Base-by-base conservation (phyloP, 73 alveolate species). In the Strombidium stylifer region DNA sequence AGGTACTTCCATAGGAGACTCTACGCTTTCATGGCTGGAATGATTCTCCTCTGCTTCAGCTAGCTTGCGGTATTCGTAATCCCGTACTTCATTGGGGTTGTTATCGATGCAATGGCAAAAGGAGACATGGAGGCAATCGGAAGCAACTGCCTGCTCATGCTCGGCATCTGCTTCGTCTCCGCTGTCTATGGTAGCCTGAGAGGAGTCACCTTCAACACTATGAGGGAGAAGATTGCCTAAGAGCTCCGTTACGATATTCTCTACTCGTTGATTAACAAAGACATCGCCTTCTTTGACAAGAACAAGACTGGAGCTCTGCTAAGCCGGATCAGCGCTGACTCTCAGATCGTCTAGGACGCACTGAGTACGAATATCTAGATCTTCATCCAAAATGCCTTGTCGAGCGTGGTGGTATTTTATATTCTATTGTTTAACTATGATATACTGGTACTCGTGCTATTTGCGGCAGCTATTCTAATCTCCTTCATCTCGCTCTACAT, bases 251-350 rank as follows among this genome's bases (percentile, higher is more conserved):
- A 46, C 24, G 84, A 71, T 45, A 8, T 71, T 11, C 57, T 42
- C 45, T 20, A 21, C 18, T 6, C 54, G 1, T 25, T 71, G 2
- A 12, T 73, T 25, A 50, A 54, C 21, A 73, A 73, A 73, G 86
- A 73, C 44, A 64, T 53, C 18, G 62, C 44, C 14, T 73, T 73
- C 52, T 73, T 59, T 25, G 86, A 73, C 62, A 30, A 47, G 11
- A 27, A 25, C 18, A 73, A 73, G 27, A 73, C 86, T 16, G 86
- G 86, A 20, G 86, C 58, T 47, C 27, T 73, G 2, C 30, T 62
- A 44, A 64, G 72, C 32, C 53, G 86, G 26, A 30, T 73, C 1
- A 57, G 52, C 12, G 44, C 78, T 2, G 86, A 73, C 41, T 39
- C 62, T 21, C 39, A 60, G n/a, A 62, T 59, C 16, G 59, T 73